Base-by-base conservation (phyloP, 805 yeast species). In the Clavispora vitiphila region DNA sequence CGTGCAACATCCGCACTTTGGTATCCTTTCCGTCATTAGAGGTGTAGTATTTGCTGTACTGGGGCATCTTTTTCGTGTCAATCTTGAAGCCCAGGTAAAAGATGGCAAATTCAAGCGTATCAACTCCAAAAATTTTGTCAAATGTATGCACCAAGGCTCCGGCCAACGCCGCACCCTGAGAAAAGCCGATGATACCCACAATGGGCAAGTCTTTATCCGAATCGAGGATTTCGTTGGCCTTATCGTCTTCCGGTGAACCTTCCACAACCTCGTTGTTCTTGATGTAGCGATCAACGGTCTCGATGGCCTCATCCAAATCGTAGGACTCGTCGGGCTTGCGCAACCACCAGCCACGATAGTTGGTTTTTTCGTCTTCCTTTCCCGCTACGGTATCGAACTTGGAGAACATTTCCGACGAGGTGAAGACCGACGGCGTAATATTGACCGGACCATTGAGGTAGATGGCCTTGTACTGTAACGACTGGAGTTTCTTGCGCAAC, bases 131-230 rank as follows among this genome's bases (percentile, higher is more conserved):
- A 31, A 82, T 53, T 19, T 73, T 71, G 18, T 76, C 69, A 48
- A 83, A 80, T 30, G 74, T 71, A 50, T 80, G 78, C 34, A 86
- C 70, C 23, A 89, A 58, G 20, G 86, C 70, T 1, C 91, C 86
- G 1, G 87, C 82, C 26, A 91, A 65, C 1, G 93, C 95, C 6
- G 97, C 95, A 47, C 99, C 99, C 61, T 93, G 98, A 9, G 95
- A 83, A 60, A 91, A 91, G 1, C 97, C 98, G 34, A 93, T 64
- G 16, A 91, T 65, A 5, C 98, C 99, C 18, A 83, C 84, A 50
- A 87, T 86, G 1, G 97, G 97, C 15, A 61, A 47, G 1, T 39
- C 24, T 24, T 11, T 10, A 12, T 46, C 62, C n/a, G 50, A 53
- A 3, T 51, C 56, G 8, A 24, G 22, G 2, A 46, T 49, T 7